Evolutionary conservation across 2,329 filamentous ascomycete species (phyloP), one percentile per base, ranked within the genome.

Genomic region (Talaromyces funiculosus): DNA sequence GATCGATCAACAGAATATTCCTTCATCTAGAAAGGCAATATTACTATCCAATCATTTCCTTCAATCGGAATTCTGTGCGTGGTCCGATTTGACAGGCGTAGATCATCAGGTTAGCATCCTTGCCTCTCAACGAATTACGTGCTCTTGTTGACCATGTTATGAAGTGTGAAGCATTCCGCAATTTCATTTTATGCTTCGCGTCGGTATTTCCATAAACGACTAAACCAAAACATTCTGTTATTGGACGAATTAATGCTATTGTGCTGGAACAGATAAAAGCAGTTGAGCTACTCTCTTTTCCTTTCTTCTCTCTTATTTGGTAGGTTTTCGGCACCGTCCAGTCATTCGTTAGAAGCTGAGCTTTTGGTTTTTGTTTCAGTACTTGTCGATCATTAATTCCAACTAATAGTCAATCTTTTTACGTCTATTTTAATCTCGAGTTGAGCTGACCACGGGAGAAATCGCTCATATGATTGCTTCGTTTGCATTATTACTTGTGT

Each of bases 371-470:
- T 42, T 16, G 22, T 43, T 29, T 31, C 24, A 31, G 10, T 29
- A 35, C 8, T 22, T 54, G 37, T 58, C 54, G 24, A 12, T 54
- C 54, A 22, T 47, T 61, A 38, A 12, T 54, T 57, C 53, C 18
- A 61, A 61, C 60, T 57, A 37, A 38, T n/a, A 58, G 56, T 59
- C 56, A 16, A 51, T 62, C 61, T 53, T 60, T n/a, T 43, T 14
- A 29, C 29, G n/a, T 51, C 45, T 29, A 16, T 59, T 33, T 53
- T 22, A n/a, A 4, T 43, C 14, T 18, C 26, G 14, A 22, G 6
- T 38, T 26, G 40, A 26, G 29, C 40, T 33, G 37, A 37, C 20
- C 5, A 18, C 35, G 22, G 4, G 14, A 22, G 22, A 33, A 18
- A 9, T 33, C 22, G 40, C 31, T 45, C 42, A 24, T 4, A 62